Conservation (phyloP, 768 basidiomycete genomes). For the Leccinum sublutescens region DNA sequence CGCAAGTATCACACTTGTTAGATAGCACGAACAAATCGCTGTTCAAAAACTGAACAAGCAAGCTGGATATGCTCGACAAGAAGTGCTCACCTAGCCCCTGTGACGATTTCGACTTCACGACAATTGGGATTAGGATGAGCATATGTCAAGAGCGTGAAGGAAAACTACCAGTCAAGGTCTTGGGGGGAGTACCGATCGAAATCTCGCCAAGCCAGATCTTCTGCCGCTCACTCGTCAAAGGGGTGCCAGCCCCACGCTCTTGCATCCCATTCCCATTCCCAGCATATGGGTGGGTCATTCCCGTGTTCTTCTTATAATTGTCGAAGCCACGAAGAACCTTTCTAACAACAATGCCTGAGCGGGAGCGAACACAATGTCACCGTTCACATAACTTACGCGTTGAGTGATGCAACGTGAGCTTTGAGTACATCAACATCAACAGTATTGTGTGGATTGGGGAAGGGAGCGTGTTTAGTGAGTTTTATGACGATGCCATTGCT, state of each 20-base stretch:
- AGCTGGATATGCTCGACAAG: too few relatives aligned
- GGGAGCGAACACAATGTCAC: neutral
- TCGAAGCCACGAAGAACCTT: neutral
- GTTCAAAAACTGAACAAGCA: too few relatives aligned
- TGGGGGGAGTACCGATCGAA: neutral
- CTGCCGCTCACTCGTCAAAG: neutral
- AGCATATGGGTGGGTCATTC: neutral
- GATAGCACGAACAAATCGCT: too few relatives aligned
- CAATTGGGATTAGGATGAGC: neutral
- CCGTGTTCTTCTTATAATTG: neutral
- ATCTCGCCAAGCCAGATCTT: neutral
- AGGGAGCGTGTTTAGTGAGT: neutral
- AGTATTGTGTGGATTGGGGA: neutral
- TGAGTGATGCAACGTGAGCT: neutral
- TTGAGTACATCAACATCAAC: neutral
- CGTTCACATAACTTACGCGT: neutral
- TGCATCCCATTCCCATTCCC: neutral
- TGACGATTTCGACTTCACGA: neutral
- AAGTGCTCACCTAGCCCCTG: too few relatives aligned
- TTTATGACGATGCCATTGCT: neutral
- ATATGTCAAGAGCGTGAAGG: neutral
- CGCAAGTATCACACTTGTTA: too few relatives aligned
- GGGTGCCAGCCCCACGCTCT: neutral
- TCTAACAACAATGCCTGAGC: neutral
- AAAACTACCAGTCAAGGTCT: neutral